These are phyloP conservation scores for Malania oleifera DNA, from an alignment of 164 flowering plant species.

Conservation along the genomic window DNA sequence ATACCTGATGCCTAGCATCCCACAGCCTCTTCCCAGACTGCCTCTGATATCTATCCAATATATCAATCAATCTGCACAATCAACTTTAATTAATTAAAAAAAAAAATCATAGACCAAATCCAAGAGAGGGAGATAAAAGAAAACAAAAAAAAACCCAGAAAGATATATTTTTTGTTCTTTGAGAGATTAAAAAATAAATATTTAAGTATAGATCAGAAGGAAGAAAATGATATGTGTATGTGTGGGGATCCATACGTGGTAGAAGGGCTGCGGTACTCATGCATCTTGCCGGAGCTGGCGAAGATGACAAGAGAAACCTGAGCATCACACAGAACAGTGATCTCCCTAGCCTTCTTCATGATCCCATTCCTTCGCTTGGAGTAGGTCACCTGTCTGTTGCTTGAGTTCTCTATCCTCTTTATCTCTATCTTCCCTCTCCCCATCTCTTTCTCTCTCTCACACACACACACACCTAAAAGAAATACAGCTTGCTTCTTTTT, in stretches of 20 bases:
- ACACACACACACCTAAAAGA: too few relatives aligned
- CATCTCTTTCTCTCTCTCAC: conserved; percentile 22
- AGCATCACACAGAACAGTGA: conserved; percentile 76
- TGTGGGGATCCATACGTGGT: conserved; percentile 32
- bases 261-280: conserved; percentile 49
- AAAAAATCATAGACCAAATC: conserved; percentile 4
- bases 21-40: conserved; percentile 63
- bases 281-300: conserved; percentile 59
- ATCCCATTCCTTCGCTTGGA: conserved; percentile 77
- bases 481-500: too few relatives aligned
- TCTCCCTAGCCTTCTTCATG: conserved; percentile 75
- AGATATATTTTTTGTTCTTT: too few relatives aligned
- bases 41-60: conserved; percentile 57
- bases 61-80: conserved; percentile 41
- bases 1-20: conserved; percentile 96
- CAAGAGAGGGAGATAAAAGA: neutral
- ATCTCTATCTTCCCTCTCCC: conserved; percentile 92
- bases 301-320: conserved; percentile 68
- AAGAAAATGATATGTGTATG: too few relatives aligned
- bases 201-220: too few relatives aligned
- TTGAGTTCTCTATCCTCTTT: conserved; percentile 77
- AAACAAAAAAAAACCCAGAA: neutral
- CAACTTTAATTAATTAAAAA: neutral
- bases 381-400: conserved; percentile 77
- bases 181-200: too few relatives aligned